These are phyloP conservation scores for Neopestalotiopsis clavispora DNA, from an alignment of 2,329 filamentous ascomycete genomes.

Conservation along the genomic window DNA sequence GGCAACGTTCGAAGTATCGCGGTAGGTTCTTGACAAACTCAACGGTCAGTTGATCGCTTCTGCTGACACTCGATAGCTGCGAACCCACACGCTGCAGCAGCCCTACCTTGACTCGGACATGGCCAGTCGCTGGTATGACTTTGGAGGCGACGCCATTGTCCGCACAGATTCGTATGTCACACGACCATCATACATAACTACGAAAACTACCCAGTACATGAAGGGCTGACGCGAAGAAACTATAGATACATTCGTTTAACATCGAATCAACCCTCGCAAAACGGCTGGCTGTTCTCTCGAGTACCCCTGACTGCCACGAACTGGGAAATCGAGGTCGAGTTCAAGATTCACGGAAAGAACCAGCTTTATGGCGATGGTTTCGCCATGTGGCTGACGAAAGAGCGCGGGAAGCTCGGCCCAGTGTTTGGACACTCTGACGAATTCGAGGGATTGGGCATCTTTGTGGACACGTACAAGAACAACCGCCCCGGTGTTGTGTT, in stretches of 20 bases:
- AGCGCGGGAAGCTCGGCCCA: constrained; percentile 77
- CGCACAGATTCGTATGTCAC: constrained; percentile 67
- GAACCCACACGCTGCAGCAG: constrained; percentile 86
- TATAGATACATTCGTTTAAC: constrained; percentile 88
- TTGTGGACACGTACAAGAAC: constrained; percentile 99
- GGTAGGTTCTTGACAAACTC: constrained; percentile 49
- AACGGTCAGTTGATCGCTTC: background rate
- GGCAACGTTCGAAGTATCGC: constrained; percentile 67
- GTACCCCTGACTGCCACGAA: constrained; percentile 96
- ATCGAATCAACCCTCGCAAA: constrained; percentile 86
- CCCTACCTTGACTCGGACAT: constrained; percentile 98
- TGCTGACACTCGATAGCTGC: constrained; percentile 59
- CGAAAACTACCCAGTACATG: background rate
- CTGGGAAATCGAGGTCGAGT: constrained; percentile 97
- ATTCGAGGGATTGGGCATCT: constrained; percentile 93
- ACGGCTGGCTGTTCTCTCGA: constrained; percentile 91
- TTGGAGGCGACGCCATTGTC: constrained; percentile 92
- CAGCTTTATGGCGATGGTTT: constrained; percentile 95
- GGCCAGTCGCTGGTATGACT: constrained; percentile 99
- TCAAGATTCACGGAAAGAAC: constrained; percentile 88
- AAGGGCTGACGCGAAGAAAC: constrained; percentile 22
- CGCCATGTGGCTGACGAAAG: constrained; percentile 97
- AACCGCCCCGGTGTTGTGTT: constrained; percentile 95
- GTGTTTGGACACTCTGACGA: constrained; percentile 89
- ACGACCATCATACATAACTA: background rate